Conservation (phyloP, 768 basidiomycete genomes). For the Termitomyces titanicus region DNA sequence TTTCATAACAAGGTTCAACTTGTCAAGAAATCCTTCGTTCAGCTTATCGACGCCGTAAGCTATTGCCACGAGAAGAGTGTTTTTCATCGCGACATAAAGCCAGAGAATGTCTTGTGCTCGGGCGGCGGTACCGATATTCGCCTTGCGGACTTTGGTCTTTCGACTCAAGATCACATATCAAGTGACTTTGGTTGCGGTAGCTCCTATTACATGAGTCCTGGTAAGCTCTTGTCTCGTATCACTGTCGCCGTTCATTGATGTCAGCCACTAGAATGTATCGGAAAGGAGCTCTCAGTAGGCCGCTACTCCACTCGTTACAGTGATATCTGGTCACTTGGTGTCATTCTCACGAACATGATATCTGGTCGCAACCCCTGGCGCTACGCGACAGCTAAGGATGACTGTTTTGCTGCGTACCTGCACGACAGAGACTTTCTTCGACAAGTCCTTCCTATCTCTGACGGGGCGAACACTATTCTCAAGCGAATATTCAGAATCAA, state of each 20-base stretch:
- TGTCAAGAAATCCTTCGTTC: conserved; percentile 68
- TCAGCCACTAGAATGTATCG: conserved; percentile 48
- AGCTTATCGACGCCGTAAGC: conserved; percentile 76
- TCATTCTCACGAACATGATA: conserved; percentile 83
- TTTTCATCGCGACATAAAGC: conserved; percentile 86
- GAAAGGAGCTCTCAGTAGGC: conserved; percentile 37
- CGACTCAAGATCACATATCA: conserved; percentile 42
- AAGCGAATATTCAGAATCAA: conserved; percentile 71
- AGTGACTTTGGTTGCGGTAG: conserved; percentile 57
- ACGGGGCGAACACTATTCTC: conserved; percentile 59
- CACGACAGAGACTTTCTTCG: conserved; percentile 61
- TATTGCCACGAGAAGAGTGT: conserved; percentile 69
- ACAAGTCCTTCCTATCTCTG: conserved; percentile 70
- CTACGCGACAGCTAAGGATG: conserved; percentile 61
- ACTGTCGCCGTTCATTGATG: conserved; percentile 7
- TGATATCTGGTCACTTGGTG: conserved; percentile 73
- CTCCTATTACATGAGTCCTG: conserved; percentile 67
- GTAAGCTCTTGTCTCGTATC: conserved; percentile 28
- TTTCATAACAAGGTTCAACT: conserved; percentile 58
- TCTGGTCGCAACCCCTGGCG: conserved; percentile 79
- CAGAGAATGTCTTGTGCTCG: conserved; percentile 72
- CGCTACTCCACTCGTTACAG: conserved; percentile 56
- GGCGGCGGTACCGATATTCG: conserved; percentile 48
- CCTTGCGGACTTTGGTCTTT: conserved; percentile 79
- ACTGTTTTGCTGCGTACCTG: conserved; percentile 63